Conservation (phyloP, 352 stramenopile genomes). For the Phytophthora boehmeriae region DNA sequence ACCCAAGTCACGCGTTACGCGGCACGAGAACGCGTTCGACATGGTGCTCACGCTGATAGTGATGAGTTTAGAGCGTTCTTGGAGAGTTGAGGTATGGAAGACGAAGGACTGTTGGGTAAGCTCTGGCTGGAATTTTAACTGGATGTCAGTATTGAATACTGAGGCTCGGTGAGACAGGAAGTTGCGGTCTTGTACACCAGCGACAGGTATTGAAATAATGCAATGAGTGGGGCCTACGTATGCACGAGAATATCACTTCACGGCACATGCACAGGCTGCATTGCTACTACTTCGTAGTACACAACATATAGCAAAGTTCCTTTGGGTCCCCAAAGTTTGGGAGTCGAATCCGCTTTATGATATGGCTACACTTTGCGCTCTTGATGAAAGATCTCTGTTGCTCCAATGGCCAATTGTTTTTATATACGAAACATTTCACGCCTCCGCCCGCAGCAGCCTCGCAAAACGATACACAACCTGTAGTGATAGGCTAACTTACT, state of each 20-base stretch:
- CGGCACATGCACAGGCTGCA: no score
- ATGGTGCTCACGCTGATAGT: conserved; percentile 15
- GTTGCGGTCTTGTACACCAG: not conserved
- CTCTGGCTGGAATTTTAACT: not conserved
- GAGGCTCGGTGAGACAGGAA: conserved; percentile 1
- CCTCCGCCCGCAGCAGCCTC: conserved; percentile 17
- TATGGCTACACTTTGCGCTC: conserved; percentile 2
- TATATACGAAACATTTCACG: conserved; percentile 28
- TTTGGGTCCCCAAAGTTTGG: no score
- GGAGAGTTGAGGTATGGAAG: conserved; percentile 20
- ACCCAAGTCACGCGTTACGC: conserved; percentile 40
- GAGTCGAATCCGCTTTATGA: no score
- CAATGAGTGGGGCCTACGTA: no score
- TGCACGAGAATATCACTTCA: no score
- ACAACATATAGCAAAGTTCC: no score
- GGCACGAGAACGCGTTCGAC: conserved; percentile 37
- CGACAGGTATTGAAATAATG: no score
- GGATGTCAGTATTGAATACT: not conserved
- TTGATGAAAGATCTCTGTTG: not conserved
- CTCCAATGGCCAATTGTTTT: conserved; percentile 13
- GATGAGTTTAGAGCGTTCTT: not conserved
- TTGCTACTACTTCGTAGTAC: no score
- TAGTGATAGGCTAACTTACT: conserved; percentile 55
- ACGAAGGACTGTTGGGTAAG: no score
- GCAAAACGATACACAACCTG: conserved; percentile 34